These are phyloP conservation scores for Colletotrichum sp. DNA, from an alignment of 2,329 filamentous ascomycete genomes.

Conservation along the genomic window DNA sequence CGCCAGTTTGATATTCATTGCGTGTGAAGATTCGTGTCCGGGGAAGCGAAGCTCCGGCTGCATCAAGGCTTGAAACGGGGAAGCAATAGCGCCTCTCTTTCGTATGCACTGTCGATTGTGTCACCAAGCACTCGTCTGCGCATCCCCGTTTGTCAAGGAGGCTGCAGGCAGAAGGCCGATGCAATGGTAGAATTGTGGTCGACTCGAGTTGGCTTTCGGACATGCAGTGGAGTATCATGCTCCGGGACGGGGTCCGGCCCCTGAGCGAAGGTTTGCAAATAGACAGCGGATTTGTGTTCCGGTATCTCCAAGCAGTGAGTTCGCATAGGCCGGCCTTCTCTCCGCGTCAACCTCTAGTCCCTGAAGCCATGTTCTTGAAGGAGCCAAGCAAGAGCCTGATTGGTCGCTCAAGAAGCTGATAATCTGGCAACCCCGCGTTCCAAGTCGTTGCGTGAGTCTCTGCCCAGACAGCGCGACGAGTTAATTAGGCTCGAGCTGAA, in stretches of 20 bases:
- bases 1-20: constrained; percentile 29
- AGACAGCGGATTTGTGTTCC: neutral
- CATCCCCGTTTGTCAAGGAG: neutral
- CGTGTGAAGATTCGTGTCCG: neutral
- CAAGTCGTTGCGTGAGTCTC: neutral
- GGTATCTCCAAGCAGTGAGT: neutral
- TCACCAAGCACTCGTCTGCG: neutral
- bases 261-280: neutral
- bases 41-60: neutral
- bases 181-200: neutral
- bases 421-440: neutral
- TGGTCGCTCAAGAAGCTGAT: neutral
- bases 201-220: neutral
- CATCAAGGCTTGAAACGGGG: neutral
- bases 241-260: neutral
- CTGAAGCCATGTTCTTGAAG: neutral
- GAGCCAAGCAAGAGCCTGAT: constrained; percentile 2
- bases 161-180: neutral
- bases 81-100: neutral
- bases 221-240: neutral
- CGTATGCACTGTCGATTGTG: neutral
- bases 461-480: neutral
- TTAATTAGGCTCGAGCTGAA: neutral
- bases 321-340: neutral
- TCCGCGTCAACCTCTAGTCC: neutral